Percentiles rank a stretch among this genome's conserved stretches.
phyloP scores from a whole-genome alignment of 257 asterid species.

The Salvia hispanica region DNA sequence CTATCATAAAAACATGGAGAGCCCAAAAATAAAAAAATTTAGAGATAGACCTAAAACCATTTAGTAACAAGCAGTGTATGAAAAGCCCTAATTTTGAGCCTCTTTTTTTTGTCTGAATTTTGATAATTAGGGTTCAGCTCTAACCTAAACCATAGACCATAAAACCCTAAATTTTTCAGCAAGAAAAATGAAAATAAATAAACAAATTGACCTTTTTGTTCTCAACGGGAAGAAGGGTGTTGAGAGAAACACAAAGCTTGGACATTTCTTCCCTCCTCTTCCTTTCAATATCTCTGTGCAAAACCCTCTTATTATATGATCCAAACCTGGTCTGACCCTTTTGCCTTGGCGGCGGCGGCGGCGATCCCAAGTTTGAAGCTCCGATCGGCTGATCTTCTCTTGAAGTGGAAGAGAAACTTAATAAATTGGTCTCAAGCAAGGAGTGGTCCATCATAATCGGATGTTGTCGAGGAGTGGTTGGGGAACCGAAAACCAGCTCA shows the following conservation, averaged over 20 bases:
- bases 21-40: not conserved
- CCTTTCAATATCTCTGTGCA: constrained; percentile 57
- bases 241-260: constrained; percentile 46
- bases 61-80: too few species aligned
- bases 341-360: not conserved
- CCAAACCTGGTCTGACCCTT: constrained; percentile 19
- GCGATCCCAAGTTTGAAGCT: not conserved
- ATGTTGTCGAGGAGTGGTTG: constrained; percentile 6
- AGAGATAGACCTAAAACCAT: not conserved
- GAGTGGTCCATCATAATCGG: not conserved
- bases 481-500: constrained; percentile 36
- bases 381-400: not conserved
- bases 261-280: constrained; percentile 66
- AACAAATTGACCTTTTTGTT: not conserved
- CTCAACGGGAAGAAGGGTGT: constrained; percentile 31
- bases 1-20: constrained; percentile 19
- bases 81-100: too few species aligned
- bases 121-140: not conserved
- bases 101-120: not conserved
- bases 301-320: constrained; percentile 30
- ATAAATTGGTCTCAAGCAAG: not conserved
- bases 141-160: not conserved
- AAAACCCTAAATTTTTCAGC: not conserved
- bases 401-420: not conserved
- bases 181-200: not conserved